phyloP scores from a whole-genome alignment of 345 rosid species.

The Euphorbia pulcherrima region DNA sequence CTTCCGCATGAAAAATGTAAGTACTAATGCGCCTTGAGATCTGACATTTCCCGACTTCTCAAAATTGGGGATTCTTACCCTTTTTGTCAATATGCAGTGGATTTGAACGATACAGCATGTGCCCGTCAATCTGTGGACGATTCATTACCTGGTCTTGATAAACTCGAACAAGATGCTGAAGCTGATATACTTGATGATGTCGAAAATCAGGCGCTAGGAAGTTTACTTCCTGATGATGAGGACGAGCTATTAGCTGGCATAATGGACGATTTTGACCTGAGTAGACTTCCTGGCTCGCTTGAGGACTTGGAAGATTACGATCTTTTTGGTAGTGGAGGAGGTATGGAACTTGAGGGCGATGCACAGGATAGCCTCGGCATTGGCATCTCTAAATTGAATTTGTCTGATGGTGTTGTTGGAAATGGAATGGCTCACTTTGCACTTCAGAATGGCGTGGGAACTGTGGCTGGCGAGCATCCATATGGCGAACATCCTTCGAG shows the following conservation, averaged over 20 bases:
- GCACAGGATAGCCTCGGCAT: constrained; percentile 44
- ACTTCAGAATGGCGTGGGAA: constrained; percentile 52
- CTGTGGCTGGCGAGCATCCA: constrained; percentile 74
- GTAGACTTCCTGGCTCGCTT: constrained; percentile 45
- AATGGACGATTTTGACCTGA: constrained; percentile 64
- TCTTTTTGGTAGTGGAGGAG: constrained; percentile 69
- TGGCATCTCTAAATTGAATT: constrained; percentile 37
- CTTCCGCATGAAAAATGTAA: constrained; percentile 56
- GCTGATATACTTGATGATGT: constrained; percentile 33
- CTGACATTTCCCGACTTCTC: neutral
- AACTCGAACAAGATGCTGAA: constrained; percentile 27
- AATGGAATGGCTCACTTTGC: constrained; percentile 40
- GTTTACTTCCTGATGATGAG: constrained; percentile 66
- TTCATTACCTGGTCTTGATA: constrained; percentile 27
- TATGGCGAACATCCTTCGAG: constrained; percentile 81
- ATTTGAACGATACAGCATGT: constrained; percentile 32
- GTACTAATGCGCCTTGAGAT: constrained; percentile 14
- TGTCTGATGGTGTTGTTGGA: constrained; percentile 46
- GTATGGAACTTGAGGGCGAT: constrained; percentile 61
- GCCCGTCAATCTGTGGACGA: constrained; percentile 36
- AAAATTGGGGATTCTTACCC: constrained; percentile 18
- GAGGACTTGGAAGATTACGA: constrained; percentile 74
- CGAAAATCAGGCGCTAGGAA: constrained; percentile 39
- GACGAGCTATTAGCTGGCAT: constrained; percentile 60
- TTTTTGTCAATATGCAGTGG: constrained; percentile 40